These are phyloP conservation scores for Marchantia paleacea DNA, from an alignment of 225 moss, liverwort and hornwort genomes.

Conservation along the genomic window DNA sequence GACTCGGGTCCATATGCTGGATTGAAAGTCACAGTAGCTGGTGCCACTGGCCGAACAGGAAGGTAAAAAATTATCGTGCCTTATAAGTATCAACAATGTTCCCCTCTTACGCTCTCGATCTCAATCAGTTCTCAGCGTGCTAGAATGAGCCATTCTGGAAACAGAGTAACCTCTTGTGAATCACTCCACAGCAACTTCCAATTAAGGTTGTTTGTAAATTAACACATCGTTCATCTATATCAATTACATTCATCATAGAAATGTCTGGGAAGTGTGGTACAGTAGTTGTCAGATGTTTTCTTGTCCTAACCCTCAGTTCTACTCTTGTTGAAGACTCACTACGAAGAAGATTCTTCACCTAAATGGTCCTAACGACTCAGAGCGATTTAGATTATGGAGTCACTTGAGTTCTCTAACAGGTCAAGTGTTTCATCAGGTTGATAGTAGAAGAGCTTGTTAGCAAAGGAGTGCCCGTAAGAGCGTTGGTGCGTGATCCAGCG, in stretches of 20 bases:
- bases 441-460: constrained; percentile 67
- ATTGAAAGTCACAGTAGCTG: constrained; percentile 76
- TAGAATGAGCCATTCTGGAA: not conserved
- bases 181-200: not conserved
- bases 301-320: too few species aligned
- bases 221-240: too few species aligned
- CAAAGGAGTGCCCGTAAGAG: constrained; percentile 68
- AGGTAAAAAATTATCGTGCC: constrained; percentile 43
- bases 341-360: too few species aligned
- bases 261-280: too few species aligned
- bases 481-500: constrained; percentile 65
- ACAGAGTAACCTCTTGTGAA: not conserved
- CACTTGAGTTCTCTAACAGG: too few species aligned
- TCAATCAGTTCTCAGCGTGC: not conserved
- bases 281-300: too few species aligned
- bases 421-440: constrained; percentile 40
- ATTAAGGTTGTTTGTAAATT: not conserved
- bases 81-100: not conserved
- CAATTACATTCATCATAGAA: too few species aligned
- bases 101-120: not conserved
- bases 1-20: constrained; percentile 35
- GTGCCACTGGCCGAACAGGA: constrained; percentile 81
- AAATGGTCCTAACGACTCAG: too few species aligned
- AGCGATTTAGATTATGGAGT: too few species aligned
- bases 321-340: too few species aligned